These are phyloP conservation scores for Aspergillus hiratsukae DNA, from an alignment of 2,329 filamentous ascomycete genomes.

Conservation along the genomic window DNA sequence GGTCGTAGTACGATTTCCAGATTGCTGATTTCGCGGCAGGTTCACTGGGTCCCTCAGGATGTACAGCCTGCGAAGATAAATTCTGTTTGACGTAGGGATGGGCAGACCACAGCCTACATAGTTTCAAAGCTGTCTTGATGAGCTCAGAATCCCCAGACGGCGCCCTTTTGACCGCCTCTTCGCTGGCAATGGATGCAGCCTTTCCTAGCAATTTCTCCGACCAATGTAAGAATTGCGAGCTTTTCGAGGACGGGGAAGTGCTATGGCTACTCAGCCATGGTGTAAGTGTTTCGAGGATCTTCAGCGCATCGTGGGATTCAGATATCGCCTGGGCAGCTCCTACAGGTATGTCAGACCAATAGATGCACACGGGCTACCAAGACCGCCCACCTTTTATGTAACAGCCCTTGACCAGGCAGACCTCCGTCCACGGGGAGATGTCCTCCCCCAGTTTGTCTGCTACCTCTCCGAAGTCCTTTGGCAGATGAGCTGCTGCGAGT, in stretches of 20 bases:
- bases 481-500: constrained; percentile 58
- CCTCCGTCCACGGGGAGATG: constrained; percentile 70
- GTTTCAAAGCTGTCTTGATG: constrained; percentile 39
- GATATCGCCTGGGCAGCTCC: constrained; percentile 45
- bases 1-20: constrained; percentile 81
- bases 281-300: constrained; percentile 62
- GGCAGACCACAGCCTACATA: constrained; percentile 46
- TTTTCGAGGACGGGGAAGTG: constrained; percentile 42
- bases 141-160: constrained; percentile 20
- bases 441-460: constrained; percentile 49
- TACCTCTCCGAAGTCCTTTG: constrained; percentile 57
- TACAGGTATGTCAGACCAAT: constrained; percentile 21
- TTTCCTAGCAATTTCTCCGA: constrained; percentile 72
- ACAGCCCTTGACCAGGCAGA: constrained; percentile 72
- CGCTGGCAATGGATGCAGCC: constrained; percentile 64
- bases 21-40: constrained; percentile 47
- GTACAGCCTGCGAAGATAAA: constrained; percentile 13
- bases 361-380: not conserved
- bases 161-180: constrained; percentile 37
- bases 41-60: constrained; percentile 17
- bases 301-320: constrained; percentile 54
- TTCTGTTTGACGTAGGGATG: constrained; percentile 34
- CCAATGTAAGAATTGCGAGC: constrained; percentile 70
- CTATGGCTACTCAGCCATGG: constrained; percentile 51
- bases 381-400: constrained; percentile 65